phyloP scores from a whole-genome alignment of 495 filamentous ascomycete species.

The Aspergillus sparsus region DNA sequence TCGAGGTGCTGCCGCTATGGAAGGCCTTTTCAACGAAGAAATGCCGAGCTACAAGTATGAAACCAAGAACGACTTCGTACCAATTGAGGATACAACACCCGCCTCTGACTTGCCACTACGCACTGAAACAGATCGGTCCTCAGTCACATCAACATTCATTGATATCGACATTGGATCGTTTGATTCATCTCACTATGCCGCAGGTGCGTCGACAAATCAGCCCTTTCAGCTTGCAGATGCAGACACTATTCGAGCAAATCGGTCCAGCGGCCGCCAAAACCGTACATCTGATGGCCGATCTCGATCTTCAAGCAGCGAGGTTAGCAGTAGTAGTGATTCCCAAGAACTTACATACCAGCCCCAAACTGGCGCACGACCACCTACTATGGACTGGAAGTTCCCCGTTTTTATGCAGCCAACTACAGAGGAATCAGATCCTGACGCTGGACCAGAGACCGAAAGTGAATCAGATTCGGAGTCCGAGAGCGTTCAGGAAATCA shows the following conservation, averaged over 20 bases:
- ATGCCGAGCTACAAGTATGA: constrained; percentile 50
- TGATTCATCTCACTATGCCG: constrained; percentile 50
- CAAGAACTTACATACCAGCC: constrained; percentile 37
- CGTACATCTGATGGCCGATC: constrained; percentile 42
- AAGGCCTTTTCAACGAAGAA: constrained; percentile 50
- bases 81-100: constrained; percentile 36
- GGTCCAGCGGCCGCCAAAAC: constrained; percentile 41
- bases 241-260: constrained; percentile 52
- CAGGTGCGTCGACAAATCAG: constrained; percentile 43
- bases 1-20: constrained; percentile 50
- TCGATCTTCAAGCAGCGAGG: constrained; percentile 34
- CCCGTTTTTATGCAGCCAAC: constrained; percentile 35
- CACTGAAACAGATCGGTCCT: constrained; percentile 48
- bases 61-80: constrained; percentile 50
- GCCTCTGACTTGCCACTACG: constrained; percentile 53
- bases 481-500: constrained; percentile 17
- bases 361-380: constrained; percentile 42
- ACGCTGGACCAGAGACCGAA: constrained; percentile 10
- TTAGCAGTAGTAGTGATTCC: constrained; percentile 26
- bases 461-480: constrained; percentile 21
- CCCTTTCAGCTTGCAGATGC: constrained; percentile 53
- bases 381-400: constrained; percentile 55
- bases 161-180: constrained; percentile 52
- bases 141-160: constrained; percentile 51
- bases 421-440: constrained; percentile 24